Conservation (phyloP, 176 grass and related monocot species). For the Aegilops sharonensis region DNA sequence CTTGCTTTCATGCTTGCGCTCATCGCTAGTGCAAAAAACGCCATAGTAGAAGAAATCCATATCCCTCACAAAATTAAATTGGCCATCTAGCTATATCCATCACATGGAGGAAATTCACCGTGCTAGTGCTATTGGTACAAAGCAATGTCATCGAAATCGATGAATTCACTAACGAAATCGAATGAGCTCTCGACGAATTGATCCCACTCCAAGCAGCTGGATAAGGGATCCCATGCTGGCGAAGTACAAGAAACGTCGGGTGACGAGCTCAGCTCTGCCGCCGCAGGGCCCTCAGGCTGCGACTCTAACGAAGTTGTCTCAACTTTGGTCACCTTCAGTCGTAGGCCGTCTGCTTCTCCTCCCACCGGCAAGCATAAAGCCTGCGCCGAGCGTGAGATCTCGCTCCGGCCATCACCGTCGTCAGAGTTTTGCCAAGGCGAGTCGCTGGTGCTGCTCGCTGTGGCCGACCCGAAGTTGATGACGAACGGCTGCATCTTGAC, state of each 20-base stretch:
- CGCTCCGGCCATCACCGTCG: background rate
- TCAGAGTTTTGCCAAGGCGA: background rate
- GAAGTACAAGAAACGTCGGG: background rate
- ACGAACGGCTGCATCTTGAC: background rate
- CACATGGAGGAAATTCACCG: too few relatives aligned
- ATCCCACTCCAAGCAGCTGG: constrained; percentile 12
- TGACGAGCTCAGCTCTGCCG: background rate
- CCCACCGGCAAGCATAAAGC: background rate
- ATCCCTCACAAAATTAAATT: background rate
- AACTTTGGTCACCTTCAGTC: background rate
- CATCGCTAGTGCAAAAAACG: too few relatives aligned
- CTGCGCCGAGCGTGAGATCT: background rate
- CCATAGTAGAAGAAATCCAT: too few relatives aligned
- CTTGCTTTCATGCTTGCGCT: too few relatives aligned
- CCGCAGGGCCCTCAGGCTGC: background rate
- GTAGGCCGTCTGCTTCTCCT: background rate
- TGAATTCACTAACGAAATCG: background rate
- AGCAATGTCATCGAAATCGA: background rate
- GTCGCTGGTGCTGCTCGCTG: background rate
- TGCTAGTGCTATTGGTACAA: constrained; percentile 9
- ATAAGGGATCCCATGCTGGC: background rate
- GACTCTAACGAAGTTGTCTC: background rate
- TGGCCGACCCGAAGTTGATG: constrained; percentile 38
- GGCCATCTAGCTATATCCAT: background rate
- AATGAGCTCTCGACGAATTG: background rate